Evolutionary conservation across 169 alveolate genomes (phyloP), one percentile per base, ranked within the genome.

Genomic region (Sarcocystis neurona): DNA sequence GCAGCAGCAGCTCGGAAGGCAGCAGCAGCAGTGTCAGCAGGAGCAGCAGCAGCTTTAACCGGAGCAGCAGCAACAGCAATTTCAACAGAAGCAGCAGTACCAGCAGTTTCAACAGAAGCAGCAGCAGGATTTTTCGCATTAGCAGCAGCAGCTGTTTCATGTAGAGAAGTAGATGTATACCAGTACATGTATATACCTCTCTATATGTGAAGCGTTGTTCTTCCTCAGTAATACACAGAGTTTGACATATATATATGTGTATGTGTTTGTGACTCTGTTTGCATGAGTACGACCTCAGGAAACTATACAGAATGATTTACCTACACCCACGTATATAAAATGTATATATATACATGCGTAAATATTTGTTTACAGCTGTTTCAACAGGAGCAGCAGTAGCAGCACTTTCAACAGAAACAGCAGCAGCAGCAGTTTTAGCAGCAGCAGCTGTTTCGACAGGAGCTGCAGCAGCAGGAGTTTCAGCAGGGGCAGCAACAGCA

Each of bases 361-460:
- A n/a, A n/a, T n/a, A n/a, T n/a, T n/a, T n/a, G n/a, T n/a, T n/a
- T n/a, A n/a, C n/a, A n/a, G n/a, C n/a, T n/a, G n/a, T n/a, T n/a
- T n/a, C n/a, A n/a, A n/a, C n/a, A n/a, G n/a, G n/a, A n/a, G n/a
- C n/a, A n/a, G n/a, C n/a, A n/a, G n/a, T n/a, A n/a, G n/a, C n/a
- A n/a, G n/a, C n/a, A n/a, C n/a, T n/a, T n/a, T n/a, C n/a, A n/a
- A n/a, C n/a, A 15, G 20, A 10, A 53, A 10, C 63, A 53, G 63
- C n/a, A 53, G 41, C 75, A 63, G 41, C 18, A 27, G 12, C 30
- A 63, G 75, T 12, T 15, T n/a, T 5, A 63, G 32, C 37, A 23
- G 75, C 75, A 63, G 75, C 75, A 63, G 84, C 84, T 43, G 58
- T 58, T n/a, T 53, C 84, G 44, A 37, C 58, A 74, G 84, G 63